These are phyloP conservation scores for Pisolithus microcarpus DNA, from an alignment of 768 basidiomycete species.

Conservation along the genomic window DNA sequence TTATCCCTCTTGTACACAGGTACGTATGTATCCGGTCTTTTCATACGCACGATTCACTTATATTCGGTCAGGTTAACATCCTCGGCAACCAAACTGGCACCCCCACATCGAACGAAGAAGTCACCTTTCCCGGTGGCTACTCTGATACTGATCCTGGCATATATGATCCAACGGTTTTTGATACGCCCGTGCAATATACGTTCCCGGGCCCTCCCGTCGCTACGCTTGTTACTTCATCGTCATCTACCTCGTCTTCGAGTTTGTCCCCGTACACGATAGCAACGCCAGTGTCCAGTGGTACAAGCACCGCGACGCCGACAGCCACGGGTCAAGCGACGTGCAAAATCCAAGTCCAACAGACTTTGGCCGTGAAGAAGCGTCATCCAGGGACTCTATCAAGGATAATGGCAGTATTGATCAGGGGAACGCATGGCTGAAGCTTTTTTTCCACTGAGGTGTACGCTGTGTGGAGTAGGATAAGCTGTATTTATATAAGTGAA, in stretches of 20 bases:
- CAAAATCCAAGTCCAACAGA: conserved; percentile 13
- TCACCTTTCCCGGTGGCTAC: conserved; percentile 69
- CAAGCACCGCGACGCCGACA: not conserved
- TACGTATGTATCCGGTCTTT: not conserved
- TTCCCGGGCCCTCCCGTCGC: conserved; percentile 52
- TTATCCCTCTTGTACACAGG: conserved; percentile 64
- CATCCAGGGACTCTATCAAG: conserved; percentile 7
- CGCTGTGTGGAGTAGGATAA: too few species aligned
- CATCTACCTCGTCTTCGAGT: conserved; percentile 11
- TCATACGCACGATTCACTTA: conserved; percentile 4
- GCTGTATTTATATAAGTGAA: too few species aligned
- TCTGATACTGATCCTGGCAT: conserved; percentile 65
- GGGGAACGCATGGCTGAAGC: conserved; percentile 11
- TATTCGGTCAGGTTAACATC: conserved; percentile 37
- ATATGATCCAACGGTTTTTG: conserved; percentile 39
- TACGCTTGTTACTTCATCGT: conserved; percentile 25
- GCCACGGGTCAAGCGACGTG: conserved; percentile 8
- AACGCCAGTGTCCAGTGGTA: not conserved
- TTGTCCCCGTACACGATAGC: not conserved
- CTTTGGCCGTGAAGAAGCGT: conserved; percentile 10
- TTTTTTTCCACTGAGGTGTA: not conserved
- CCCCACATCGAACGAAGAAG: conserved; percentile 44
- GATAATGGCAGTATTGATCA: conserved; percentile 17
- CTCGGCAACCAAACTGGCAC: conserved; percentile 46
- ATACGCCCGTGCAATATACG: conserved; percentile 30